phyloP scores from a whole-genome alignment of 2,329 filamentous ascomycete genomes.

The Cladosporium sp. region DNA sequence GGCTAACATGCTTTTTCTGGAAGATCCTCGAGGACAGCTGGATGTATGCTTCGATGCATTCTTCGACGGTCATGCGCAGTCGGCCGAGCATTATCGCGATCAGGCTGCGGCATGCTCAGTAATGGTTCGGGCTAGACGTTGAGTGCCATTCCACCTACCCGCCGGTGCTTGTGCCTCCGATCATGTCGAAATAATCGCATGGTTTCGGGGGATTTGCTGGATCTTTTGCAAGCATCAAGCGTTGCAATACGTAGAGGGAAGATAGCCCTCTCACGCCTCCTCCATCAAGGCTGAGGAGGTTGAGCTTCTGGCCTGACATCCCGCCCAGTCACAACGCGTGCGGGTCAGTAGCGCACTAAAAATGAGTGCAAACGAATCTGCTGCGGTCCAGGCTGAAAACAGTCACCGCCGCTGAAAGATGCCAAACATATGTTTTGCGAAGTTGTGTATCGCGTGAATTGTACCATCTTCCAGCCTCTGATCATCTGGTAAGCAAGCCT shows the following conservation, averaged over 20 bases:
- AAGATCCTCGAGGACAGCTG: slow-evolving; percentile 46
- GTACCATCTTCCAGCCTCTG: not conserved
- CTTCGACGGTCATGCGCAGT: slow-evolving; percentile 45
- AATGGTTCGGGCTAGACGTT: not conserved
- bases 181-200: slow-evolving; percentile 50
- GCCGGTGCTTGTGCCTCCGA: slow-evolving; percentile 49
- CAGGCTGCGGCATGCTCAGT: slow-evolving; percentile 22
- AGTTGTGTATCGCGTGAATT: too few relatives aligned
- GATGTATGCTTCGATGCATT: slow-evolving; percentile 44
- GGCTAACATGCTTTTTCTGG: slow-evolving; percentile 35
- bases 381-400: too few relatives aligned
- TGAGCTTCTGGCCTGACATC: not conserved
- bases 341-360: too few relatives aligned
- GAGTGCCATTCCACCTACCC: slow-evolving; percentile 31
- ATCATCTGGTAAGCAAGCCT: not conserved
- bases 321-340: too few relatives aligned
- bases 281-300: slow-evolving; percentile 33
- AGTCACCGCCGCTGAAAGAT: too few relatives aligned
- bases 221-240: slow-evolving; percentile 35
- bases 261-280: slow-evolving; percentile 49
- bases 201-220: slow-evolving; percentile 33
- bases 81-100: slow-evolving; percentile 48
- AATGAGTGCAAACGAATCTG: too few relatives aligned
- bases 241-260: slow-evolving; percentile 44
- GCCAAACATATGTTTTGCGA: too few relatives aligned